Conservation (phyloP, 805 yeast genomes). For the Zygosaccharomyces gambellarensis region DNA sequence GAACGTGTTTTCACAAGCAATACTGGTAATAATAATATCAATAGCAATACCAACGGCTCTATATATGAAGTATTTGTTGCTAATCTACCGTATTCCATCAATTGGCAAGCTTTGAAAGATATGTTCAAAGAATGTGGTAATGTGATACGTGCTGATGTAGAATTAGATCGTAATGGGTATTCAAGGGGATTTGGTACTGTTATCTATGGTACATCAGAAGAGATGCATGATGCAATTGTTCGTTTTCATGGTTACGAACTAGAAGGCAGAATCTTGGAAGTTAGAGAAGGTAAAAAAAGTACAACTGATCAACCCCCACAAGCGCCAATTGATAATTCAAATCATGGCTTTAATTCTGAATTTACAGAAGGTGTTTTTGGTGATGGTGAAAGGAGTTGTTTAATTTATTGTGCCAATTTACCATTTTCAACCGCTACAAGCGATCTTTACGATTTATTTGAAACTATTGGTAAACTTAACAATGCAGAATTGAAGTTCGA, state of each 20-base stretch:
- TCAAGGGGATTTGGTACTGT: slow-evolving; percentile 88
- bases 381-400: slow-evolving; percentile 54
- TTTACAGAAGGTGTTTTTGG: slow-evolving; percentile 66
- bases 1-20: slow-evolving; percentile 5
- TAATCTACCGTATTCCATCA: slow-evolving; percentile 71
- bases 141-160: slow-evolving; percentile 78
- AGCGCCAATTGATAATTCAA: slow-evolving; percentile 9
- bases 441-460: slow-evolving; percentile 81
- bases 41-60: slow-evolving; percentile 4
- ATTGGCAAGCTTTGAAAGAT: slow-evolving; percentile 82
- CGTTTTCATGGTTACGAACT: slow-evolving; percentile 62
- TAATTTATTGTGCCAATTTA: slow-evolving; percentile 68
- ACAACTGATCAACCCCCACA: slow-evolving; percentile 12
- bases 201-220: slow-evolving; percentile 57
- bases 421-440: slow-evolving; percentile 87
- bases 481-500: slow-evolving; percentile 71
- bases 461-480: slow-evolving; percentile 69
- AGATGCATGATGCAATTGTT: slow-evolving; percentile 66
- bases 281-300: slow-evolving; percentile 57
- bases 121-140: slow-evolving; percentile 70
- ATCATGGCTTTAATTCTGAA: slow-evolving; percentile 37
- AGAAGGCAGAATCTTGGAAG: slow-evolving; percentile 75
- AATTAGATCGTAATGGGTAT: slow-evolving; percentile 59
- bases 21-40: neutral
- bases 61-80: slow-evolving; percentile 65